Base-by-base conservation (phyloP, 140 eudicot genomes). In the Ambrosia hybrid region DNA sequence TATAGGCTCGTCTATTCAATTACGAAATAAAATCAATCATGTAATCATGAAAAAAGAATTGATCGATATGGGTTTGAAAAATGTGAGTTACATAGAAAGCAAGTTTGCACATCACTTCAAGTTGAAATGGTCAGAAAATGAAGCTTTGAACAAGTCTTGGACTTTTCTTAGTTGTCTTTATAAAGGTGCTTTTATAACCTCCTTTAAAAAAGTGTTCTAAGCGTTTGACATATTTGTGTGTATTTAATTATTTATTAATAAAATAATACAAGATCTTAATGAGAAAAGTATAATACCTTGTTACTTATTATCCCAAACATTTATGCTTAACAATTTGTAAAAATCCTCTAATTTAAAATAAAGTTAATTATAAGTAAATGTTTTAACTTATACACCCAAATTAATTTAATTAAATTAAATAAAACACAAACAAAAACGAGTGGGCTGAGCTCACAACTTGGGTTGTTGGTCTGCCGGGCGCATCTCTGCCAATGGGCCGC, bases 41-140 rank as follows among this genome's bases (percentile, higher is more conserved):
- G 51, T 38, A 63, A 63, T 45, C 38, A 67, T 43, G 21, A 5
- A 46, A 9, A 38, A 9, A 17, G 14, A 67, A 68, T 21, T 68
- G 60, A 51, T 68, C 62, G 63, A 57, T 48, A 59, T 56, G 73
- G 59, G 68, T 67, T 75, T 66, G 67, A 65, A 75, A 64, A 66
- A 33, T 43, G 39, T 67, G 61, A 57, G 60, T 57, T 49, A 41
- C 14, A 65, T 39, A 9, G 60, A 67, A 75, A 75, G 57, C 57
- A 39, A 63, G 52, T 16, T 62, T 52, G 53, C 71, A 74, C 65
- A 55, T 74, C 73, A 74, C 16, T 7, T 55, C 49, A 65, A 39
- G 73, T 75, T 67, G 74, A 67, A 75, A n/a, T 56, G 60, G 80
- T 75, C 74, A 75, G 41, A 67, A 65, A 67, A 56, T 56, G 73